phyloP scores from a whole-genome alignment of 1,284 basidiomycete species.

The Papiliotrema flavescens region DNA sequence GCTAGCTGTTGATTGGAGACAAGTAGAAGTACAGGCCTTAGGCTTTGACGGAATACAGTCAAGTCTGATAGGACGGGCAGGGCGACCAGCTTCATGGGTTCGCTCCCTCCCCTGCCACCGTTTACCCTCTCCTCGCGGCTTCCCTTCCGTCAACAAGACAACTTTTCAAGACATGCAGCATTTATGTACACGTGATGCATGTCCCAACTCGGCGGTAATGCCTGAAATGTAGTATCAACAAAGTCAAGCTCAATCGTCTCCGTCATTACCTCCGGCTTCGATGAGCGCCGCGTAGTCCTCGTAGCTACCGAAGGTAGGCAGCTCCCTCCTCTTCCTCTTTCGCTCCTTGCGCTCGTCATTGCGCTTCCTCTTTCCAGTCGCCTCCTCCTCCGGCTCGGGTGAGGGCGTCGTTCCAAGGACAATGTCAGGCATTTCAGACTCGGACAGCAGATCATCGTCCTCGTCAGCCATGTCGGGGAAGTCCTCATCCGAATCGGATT shows the following conservation, averaged over 20 bases:
- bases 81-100: no score
- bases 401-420: slow-evolving; percentile 28
- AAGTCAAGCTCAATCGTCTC: slow-evolving; percentile 33
- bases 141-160: no score
- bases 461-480: slow-evolving; percentile 45
- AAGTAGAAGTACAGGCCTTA: no score
- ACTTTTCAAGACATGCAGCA: no score
- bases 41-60: no score
- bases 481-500: slow-evolving; percentile 14
- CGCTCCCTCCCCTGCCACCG: no score
- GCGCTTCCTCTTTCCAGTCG: slow-evolving; percentile 52
- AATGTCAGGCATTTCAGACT: slow-evolving; percentile 48
- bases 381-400: slow-evolving; percentile 37
- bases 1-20: no score
- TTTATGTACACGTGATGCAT: not conserved
- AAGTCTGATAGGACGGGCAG: no score
- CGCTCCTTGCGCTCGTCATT: slow-evolving; percentile 51
- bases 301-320: slow-evolving; percentile 87
- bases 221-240: not conserved
- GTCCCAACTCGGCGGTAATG: not conserved
- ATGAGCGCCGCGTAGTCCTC: slow-evolving; percentile 94
- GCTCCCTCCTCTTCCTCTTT: slow-evolving; percentile 66
- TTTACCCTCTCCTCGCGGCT: no score
- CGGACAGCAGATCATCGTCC: slow-evolving; percentile 48
- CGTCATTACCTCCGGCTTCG: slow-evolving; percentile 71